These are phyloP conservation scores for Penicillium ochrochloron DNA, from an alignment of 495 filamentous ascomycete genomes.

Conservation along the genomic window DNA sequence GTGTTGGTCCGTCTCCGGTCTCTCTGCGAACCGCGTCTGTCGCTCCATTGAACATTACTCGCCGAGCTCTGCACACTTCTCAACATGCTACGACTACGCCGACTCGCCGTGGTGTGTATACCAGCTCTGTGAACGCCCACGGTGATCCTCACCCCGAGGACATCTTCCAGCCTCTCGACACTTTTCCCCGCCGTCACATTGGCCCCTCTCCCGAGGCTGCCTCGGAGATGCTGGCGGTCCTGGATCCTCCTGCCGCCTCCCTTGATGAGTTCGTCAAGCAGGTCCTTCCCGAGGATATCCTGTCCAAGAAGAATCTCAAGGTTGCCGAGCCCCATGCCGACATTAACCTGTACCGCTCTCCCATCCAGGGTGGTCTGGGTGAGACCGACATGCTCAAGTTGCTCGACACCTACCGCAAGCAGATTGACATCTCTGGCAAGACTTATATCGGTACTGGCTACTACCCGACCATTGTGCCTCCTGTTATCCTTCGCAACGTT, in stretches of 20 bases:
- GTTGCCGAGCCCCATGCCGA: conserved; percentile 45
- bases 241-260: conserved; percentile 73
- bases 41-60: conserved; percentile 32
- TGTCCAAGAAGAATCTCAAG: conserved; percentile 66
- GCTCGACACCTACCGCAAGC: conserved; percentile 64
- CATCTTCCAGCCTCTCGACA: conserved; percentile 58
- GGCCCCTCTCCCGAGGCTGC: conserved; percentile 78
- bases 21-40: conserved; percentile 36
- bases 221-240: conserved; percentile 76
- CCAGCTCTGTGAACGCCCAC: conserved; percentile 47
- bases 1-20: conserved; percentile 35
- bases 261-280: conserved; percentile 89
- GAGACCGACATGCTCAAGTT: conserved; percentile 71
- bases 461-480: conserved; percentile 81
- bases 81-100: conserved; percentile 32
- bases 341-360: conserved; percentile 46
- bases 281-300: conserved; percentile 82
- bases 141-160: conserved; percentile 50
- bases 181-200: conserved; percentile 89
- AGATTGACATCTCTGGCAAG: conserved; percentile 62
- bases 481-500: conserved; percentile 93
- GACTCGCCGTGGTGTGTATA: conserved; percentile 44
- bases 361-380: conserved; percentile 59
- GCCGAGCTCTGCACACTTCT: conserved; percentile 36
- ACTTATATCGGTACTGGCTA: conserved; percentile 87